A percentile compares a stretch with the other conserved stretches of the same genome.
phyloP scores from a whole-genome alignment of 2,329 filamentous ascomycete genomes.

The Cercospora berteroae region DNA sequence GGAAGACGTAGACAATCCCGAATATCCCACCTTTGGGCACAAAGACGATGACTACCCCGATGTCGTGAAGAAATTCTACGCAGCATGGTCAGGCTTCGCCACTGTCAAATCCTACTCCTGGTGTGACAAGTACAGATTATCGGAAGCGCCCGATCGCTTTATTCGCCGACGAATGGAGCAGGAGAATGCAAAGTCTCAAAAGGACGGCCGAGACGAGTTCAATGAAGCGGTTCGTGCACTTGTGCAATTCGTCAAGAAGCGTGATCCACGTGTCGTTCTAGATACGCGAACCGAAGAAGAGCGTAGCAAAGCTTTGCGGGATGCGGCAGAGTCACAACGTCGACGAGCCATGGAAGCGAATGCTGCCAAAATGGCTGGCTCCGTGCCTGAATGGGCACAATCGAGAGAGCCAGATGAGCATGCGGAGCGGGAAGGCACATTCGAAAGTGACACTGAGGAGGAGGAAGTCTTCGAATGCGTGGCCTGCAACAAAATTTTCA shows the following conservation, averaged over 20 bases:
- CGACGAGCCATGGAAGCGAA: conserved; percentile 79
- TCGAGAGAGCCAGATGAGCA: conserved; percentile 54
- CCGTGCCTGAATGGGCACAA: conserved; percentile 73
- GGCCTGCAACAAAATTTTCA: conserved; percentile 66
- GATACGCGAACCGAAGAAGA: conserved; percentile 77
- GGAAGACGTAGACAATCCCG: conserved; percentile 58
- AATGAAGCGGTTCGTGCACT: conserved; percentile 88
- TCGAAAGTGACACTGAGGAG: conserved; percentile 46
- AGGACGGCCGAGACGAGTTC: conserved; percentile 81
- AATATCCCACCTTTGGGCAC: conserved; percentile 81
- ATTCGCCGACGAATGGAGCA: conserved; percentile 87
- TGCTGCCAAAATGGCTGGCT: conserved; percentile 65
- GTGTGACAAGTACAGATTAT: conserved; percentile 79
- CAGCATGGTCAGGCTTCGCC: conserved; percentile 73
- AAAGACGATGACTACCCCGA: conserved; percentile 73
- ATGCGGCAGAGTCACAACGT: conserved; percentile 79
- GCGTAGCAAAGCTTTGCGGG: conserved; percentile 72
- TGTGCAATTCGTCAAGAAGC: conserved; percentile 83
- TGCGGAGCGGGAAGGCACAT: conserved; percentile 44
- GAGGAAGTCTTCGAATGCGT: conserved; percentile 61
- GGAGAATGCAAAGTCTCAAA: conserved; percentile 81
- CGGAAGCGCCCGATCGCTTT: conserved; percentile 82
- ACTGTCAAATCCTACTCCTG: conserved; percentile 86
- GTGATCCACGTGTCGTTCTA: conserved; percentile 79
- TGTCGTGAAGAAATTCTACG: conserved; percentile 78